Base-by-base conservation (phyloP, 228 moss, liverwort and hornwort genomes). In the Sphagnum fallax region DNA sequence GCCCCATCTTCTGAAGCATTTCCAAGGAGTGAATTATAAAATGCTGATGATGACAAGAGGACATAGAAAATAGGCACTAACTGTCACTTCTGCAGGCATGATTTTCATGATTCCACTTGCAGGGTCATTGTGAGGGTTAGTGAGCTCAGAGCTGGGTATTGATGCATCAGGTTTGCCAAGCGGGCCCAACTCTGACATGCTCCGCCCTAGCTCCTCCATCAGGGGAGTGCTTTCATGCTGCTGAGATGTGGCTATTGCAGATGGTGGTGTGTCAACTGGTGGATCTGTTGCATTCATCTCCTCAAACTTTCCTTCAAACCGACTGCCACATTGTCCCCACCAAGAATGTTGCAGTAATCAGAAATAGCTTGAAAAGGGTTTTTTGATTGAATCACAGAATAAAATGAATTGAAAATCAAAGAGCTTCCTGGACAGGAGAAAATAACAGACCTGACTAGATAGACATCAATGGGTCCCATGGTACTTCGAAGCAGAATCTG, bases 401-500 rank as follows among this genome's bases (percentile, higher is more conserved):
- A 32, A 32, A 32, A 32, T 32, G 32, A 32, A 32, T 32, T 32
- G 32, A 32, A 32, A 32, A 1, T 32, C 32, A 32, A 32, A 32
- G 32, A 32, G 2, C 32, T 32, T 32, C 32, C 32, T 32, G 32
- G 32, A 32, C 32, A 32, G 32, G 32, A 55, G 55, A 55, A 8
- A 55, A 60, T 14, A 12, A 47, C 82, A 52, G 47, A 93, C 93
- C 93, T 93, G 61, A 93, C 93, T 47, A 93, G 87, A 76, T 93
- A 93, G n/a, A 93, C 87, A 75, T 93, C 93, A 48, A 93, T 93
- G 47, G 93, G 93, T 8, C 93, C 93, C 90, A 88, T 90, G 48
- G 78, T 81, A 69, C 93, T 93, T 64, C 89, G 90, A 58, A 93
- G 79, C 53, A 90, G 65, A 59, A 90, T 90, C 75, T 93, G 93